Conservation (phyloP, 2,329 filamentous ascomycete genomes). For the Chrysoporthe austroafricana region DNA sequence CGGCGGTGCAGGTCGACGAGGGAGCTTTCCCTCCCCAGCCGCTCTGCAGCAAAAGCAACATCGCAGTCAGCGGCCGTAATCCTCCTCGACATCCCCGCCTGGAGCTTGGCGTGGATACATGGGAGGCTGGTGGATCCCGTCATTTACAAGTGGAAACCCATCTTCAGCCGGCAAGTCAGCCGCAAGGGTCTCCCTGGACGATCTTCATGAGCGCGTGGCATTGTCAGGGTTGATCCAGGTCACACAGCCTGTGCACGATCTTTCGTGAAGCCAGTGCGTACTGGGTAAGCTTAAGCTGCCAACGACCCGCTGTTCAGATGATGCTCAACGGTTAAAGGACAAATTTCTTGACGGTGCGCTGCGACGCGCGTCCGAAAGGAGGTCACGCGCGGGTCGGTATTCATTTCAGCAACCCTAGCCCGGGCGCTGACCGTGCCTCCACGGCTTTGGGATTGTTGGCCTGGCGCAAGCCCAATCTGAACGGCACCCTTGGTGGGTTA, state of each 20-base stretch:
- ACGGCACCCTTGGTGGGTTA: background rate
- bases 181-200: background rate
- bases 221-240: background rate
- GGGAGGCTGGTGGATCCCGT: background rate
- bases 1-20: background rate
- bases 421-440: background rate
- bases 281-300: background rate
- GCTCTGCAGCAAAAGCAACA: background rate
- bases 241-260: background rate
- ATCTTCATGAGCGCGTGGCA: conserved; percentile 4
- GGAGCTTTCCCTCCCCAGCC: background rate
- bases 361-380: background rate
- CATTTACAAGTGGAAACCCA: conserved; percentile 7
- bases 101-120: background rate
- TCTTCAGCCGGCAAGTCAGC: conserved; percentile 1
- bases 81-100: background rate
- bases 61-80: background rate
- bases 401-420: background rate
- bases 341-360: background rate
- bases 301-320: background rate
- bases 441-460: background rate
- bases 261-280: background rate
- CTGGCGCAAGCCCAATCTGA: background rate
- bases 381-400: background rate
- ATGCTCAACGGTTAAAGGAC: background rate